Percentiles rank a stretch among this genome's conserved stretches.
phyloP scores from a whole-genome alignment of 345 rosid genomes.

The Linum lewisii region DNA sequence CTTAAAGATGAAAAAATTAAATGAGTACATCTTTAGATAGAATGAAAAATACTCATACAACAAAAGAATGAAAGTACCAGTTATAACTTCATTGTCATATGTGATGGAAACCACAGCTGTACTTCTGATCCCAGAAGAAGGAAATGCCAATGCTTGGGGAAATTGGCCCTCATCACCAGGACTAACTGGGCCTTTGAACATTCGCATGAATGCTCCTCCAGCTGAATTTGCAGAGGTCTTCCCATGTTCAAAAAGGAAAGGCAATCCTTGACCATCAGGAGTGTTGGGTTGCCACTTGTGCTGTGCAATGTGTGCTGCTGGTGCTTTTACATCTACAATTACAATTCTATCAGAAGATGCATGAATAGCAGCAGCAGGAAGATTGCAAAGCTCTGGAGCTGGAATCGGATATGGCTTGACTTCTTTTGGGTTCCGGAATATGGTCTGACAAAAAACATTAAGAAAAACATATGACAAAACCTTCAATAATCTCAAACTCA shows the following conservation, averaged over 20 bases:
- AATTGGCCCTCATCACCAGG: constrained; percentile 65
- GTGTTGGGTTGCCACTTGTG: constrained; percentile 99
- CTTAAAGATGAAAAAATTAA: no score
- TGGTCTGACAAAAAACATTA: constrained; percentile 50
- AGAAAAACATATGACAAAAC: constrained; percentile 4
- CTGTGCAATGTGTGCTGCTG: constrained; percentile 81
- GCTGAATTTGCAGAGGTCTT: constrained; percentile 52
- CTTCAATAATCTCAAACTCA: not conserved
- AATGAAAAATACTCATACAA: not conserved
- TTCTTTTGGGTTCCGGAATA: constrained; percentile 82
- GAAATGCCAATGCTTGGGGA: constrained; percentile 89
- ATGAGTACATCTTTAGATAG: not conserved
- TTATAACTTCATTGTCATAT: constrained; percentile 67
- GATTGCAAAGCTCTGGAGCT: constrained; percentile 81
- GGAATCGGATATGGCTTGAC: constrained; percentile 70
- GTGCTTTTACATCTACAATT: constrained; percentile 73
- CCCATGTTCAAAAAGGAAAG: constrained; percentile 91
- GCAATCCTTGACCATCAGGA: constrained; percentile 88
- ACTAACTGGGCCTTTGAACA: constrained; percentile 72
- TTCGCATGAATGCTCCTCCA: constrained; percentile 72
- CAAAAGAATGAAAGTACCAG: constrained; percentile 33
- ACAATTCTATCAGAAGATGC: constrained; percentile 77
- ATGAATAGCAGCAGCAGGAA: constrained; percentile 88
- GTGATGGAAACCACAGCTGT: constrained; percentile 75
- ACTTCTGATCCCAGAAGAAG: constrained; percentile 73